A percentile compares a stretch with the other conserved stretches of the same genome.
These are phyloP conservation scores for Barnettozyma populi DNA, from an alignment of 805 yeast genomes.

Conservation along the genomic window DNA sequence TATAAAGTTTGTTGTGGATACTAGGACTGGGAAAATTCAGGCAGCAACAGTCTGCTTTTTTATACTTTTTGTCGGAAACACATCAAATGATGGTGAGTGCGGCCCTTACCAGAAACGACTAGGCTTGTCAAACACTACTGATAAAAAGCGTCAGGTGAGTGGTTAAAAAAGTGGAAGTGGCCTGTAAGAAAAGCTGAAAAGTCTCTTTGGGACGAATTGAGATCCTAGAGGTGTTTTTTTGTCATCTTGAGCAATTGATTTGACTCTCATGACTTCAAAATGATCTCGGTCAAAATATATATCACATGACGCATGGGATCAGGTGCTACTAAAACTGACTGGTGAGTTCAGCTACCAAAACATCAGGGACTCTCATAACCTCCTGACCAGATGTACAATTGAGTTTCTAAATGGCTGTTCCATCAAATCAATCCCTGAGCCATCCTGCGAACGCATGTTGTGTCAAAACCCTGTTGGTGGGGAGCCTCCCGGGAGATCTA, in stretches of 20 bases:
- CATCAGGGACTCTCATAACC: too few relatives aligned
- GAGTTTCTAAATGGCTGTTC: neutral
- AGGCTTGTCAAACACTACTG: neutral
- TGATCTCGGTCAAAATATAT: too few relatives aligned
- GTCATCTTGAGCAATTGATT: neutral
- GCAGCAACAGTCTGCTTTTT: neutral
- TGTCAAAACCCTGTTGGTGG: neutral
- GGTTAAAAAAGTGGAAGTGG: neutral
- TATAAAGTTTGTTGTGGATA: neutral
- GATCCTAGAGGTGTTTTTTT: neutral
- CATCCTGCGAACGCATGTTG: neutral
- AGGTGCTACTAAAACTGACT: neutral
- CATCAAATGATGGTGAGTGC: slow-evolving; percentile 1
- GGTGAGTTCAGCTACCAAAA: neutral
- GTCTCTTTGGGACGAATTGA: neutral
- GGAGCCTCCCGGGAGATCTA: neutral
- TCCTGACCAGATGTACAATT: too few relatives aligned
- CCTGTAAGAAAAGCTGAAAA: neutral
- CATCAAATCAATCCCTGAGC: neutral
- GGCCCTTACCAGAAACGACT: neutral
- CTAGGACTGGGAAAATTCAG: neutral
- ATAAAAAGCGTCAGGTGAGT: neutral
- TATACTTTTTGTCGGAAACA: neutral
- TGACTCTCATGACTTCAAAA: neutral
- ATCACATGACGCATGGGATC: neutral